These are phyloP conservation scores for Tetraselmis chui DNA, from an alignment of 139 green algal genomes.

Conservation along the genomic window DNA sequence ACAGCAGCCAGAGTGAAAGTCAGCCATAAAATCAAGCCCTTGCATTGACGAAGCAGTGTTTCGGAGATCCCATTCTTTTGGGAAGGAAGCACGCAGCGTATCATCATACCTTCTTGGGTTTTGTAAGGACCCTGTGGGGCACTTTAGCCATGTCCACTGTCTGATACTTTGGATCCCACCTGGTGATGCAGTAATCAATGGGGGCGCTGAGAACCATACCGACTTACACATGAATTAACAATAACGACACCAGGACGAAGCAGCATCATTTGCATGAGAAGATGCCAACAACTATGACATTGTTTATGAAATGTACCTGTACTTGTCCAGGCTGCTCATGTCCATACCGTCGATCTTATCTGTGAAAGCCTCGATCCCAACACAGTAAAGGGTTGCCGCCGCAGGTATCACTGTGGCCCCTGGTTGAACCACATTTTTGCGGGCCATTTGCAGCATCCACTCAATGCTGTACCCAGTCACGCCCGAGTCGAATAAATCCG, in stretches of 20 bases:
- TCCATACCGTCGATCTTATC: conserved; percentile 44
- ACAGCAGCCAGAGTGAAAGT: background rate
- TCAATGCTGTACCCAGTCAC: background rate
- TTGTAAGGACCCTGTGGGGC: conserved; percentile 52
- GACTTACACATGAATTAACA: too few species aligned
- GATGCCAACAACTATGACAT: background rate
- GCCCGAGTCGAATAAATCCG: conserved; percentile 29
- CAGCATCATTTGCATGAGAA: too few species aligned
- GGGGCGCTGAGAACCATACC: background rate
- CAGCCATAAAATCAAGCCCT: too few species aligned
- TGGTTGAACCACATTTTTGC: conserved; percentile 42
- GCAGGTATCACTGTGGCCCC: conserved; percentile 46
- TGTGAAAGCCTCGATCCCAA: conserved; percentile 60
- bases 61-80: too few species aligned
- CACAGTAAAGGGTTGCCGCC: conserved; percentile 58
- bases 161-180: conserved; percentile 58
- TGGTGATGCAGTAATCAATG: too few species aligned
- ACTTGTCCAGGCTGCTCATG: conserved; percentile 59
- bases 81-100: too few species aligned
- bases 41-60: too few species aligned
- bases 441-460: conserved; percentile 41
- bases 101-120: conserved; percentile 34
- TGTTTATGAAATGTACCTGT: conserved; percentile 28
- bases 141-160: conserved; percentile 40
- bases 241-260: too few species aligned